These are phyloP conservation scores for Geotrichum reessii DNA, from an alignment of 1,139 yeast genomes.

Conservation along the genomic window DNA sequence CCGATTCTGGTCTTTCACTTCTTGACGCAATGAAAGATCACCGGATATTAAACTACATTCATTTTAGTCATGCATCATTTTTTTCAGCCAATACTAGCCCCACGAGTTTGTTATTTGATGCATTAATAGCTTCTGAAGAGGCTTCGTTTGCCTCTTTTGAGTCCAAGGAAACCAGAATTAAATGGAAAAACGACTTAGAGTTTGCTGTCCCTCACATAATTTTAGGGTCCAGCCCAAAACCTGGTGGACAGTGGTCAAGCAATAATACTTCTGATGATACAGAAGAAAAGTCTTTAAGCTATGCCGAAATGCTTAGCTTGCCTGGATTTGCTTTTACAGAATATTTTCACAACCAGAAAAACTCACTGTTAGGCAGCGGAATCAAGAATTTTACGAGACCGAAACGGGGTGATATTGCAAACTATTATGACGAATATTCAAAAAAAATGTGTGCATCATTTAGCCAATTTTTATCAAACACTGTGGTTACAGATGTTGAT, in stretches of 20 bases:
- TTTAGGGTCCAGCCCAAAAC: slow-evolving; percentile 26
- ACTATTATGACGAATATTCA: slow-evolving; percentile 32
- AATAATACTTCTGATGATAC: slow-evolving; percentile 22
- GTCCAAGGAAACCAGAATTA: slow-evolving; percentile 27
- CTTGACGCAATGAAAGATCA: slow-evolving; percentile 26
- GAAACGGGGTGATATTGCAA: slow-evolving; percentile 30
- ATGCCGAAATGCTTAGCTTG: slow-evolving; percentile 36
- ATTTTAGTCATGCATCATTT: slow-evolving; percentile 24
- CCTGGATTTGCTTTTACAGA: slow-evolving; percentile 34
- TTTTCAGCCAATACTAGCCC: slow-evolving; percentile 29
- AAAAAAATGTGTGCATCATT: slow-evolving; percentile 24
- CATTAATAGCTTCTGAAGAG: slow-evolving; percentile 32
- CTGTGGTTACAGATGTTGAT: slow-evolving; percentile 23
- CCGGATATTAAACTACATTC: slow-evolving; percentile 24
- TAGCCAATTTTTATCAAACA: slow-evolving; percentile 4
- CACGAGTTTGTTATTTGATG: slow-evolving; percentile 31
- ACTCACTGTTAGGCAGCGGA: slow-evolving; percentile 17
- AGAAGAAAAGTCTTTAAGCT: slow-evolving; percentile 29
- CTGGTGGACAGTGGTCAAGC: slow-evolving; percentile 38
- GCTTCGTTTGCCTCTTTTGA: slow-evolving; percentile 24
- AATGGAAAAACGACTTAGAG: slow-evolving; percentile 24
- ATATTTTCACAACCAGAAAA: slow-evolving; percentile 17
- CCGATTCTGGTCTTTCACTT: slow-evolving; percentile 17
- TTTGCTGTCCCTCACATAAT: slow-evolving; percentile 26
- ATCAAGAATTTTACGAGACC: slow-evolving; percentile 32